Conservation (phyloP, 768 basidiomycete species). For the Phanerodontia chrysosporium region DNA sequence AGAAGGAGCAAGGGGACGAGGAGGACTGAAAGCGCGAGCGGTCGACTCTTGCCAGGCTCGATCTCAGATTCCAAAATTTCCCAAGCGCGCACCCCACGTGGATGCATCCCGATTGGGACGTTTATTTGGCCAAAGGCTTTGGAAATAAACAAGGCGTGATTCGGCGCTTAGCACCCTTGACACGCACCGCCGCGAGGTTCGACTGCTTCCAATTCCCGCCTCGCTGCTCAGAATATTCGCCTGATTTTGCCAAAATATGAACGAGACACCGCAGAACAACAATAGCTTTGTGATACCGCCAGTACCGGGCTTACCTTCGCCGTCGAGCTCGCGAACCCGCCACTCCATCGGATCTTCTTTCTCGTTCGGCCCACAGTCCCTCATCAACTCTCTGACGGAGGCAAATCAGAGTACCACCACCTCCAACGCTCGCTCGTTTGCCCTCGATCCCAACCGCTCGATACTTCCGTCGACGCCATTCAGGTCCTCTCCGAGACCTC, state of each 20-base stretch:
- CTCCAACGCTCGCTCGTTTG: slow-evolving; percentile 49
- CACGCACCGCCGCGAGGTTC: background rate
- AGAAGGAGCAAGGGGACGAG: background rate
- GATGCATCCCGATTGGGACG: background rate
- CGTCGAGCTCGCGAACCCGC: slow-evolving; percentile 46
- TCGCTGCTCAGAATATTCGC: background rate
- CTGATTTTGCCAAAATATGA: background rate
- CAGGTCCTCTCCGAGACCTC: slow-evolving; percentile 59
- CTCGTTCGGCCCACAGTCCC: slow-evolving; percentile 76
- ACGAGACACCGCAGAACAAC: slow-evolving; percentile 20
- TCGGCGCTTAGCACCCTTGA: background rate
- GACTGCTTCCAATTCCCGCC: background rate
- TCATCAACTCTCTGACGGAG: slow-evolving; percentile 68
- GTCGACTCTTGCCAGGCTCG: background rate
- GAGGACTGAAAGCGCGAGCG: background rate
- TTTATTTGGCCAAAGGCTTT: slow-evolving; percentile 7
- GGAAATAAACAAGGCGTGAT: slow-evolving; percentile 3
- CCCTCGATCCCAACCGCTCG: slow-evolving; percentile 78
- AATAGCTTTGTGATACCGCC: slow-evolving; percentile 14
- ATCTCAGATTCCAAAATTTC: slow-evolving; percentile 8
- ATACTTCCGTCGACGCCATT: slow-evolving; percentile 70
- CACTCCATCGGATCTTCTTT: slow-evolving; percentile 76
- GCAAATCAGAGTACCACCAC: slow-evolving; percentile 57
- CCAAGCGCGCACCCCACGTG: slow-evolving; percentile 8
- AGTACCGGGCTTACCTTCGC: slow-evolving; percentile 24